phyloP scores from a whole-genome alignment of 495 filamentous ascomycete genomes.

The Pyrenula aspistea region DNA sequence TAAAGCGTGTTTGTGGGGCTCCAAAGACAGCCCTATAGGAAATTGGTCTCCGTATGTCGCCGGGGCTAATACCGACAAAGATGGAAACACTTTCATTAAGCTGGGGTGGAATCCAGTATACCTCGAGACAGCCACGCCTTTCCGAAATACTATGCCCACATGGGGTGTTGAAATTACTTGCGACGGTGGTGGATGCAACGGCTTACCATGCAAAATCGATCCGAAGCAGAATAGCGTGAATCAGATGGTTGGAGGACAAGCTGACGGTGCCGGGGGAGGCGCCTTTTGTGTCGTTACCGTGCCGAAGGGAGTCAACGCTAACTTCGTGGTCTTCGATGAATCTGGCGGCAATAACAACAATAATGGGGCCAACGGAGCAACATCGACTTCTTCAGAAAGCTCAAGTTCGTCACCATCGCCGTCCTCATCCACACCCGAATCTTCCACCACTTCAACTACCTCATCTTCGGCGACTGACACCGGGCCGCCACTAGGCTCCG shows the following conservation, averaged over 20 bases:
- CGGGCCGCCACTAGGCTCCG: neutral
- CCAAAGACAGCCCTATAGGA: conserved; percentile 47
- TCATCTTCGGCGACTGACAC: neutral
- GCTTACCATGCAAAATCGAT: conserved; percentile 64
- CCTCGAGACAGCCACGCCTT: conserved; percentile 41
- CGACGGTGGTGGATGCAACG: conserved; percentile 52
- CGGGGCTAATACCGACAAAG: conserved; percentile 56
- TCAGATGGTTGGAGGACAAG: conserved; percentile 39
- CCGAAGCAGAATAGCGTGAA: conserved; percentile 48
- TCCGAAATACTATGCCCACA: conserved; percentile 44
- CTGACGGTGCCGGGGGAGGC: conserved; percentile 55
- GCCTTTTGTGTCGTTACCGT: conserved; percentile 72
- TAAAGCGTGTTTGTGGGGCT: conserved; percentile 64
- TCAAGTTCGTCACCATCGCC: neutral
- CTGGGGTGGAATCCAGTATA: conserved; percentile 76
- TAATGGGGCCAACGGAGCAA: neutral
- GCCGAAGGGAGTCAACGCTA: conserved; percentile 52
- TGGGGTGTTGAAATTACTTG: conserved; percentile 67
- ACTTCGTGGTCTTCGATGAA: conserved; percentile 51
- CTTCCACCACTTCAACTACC: neutral
- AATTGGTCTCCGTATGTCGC: conserved; percentile 77
- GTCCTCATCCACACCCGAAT: neutral
- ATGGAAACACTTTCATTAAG: conserved; percentile 61
- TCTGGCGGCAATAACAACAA: conserved; percentile 10
- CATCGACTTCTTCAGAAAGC: neutral